Conservation (phyloP, 2,329 filamentous ascomycete genomes). For the Pseudocercospora fijiensis region DNA sequence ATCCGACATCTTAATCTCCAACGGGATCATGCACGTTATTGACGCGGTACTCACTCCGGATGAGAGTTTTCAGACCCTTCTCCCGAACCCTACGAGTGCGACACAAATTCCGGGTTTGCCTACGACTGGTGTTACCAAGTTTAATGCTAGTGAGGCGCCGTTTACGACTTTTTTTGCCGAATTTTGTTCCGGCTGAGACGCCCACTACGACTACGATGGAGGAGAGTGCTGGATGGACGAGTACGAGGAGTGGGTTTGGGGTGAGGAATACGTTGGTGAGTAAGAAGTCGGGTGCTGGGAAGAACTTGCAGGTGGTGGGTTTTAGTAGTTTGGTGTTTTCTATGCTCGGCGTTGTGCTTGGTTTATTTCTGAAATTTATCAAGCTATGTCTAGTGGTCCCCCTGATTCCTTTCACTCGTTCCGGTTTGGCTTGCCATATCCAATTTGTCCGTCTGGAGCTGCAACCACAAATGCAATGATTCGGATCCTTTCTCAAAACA, state of each 20-base stretch:
- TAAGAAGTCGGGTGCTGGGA: not conserved
- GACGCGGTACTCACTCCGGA: conserved; percentile 51
- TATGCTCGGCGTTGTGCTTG: too few species aligned
- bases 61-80: conserved; percentile 29
- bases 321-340: too few species aligned
- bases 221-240: not conserved
- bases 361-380: too few species aligned
- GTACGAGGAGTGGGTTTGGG: not conserved
- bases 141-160: conserved; percentile 20
- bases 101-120: conserved; percentile 40
- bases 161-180: conserved; percentile 25
- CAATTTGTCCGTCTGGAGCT: too few species aligned
- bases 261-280: not conserved
- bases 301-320: not conserved
- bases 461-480: too few species aligned
- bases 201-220: conserved; percentile 4
- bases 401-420: too few species aligned
- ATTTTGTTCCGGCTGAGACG: conserved; percentile 17
- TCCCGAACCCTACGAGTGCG: conserved; percentile 42
- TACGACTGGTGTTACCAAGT: conserved; percentile 10
- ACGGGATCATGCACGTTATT: conserved; percentile 59
- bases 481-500: too few species aligned
- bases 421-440: too few species aligned
- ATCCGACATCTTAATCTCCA: conserved; percentile 53
- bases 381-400: too few species aligned